Conservation (phyloP, 164 flowering plant species). For the Berberis thunbergii region DNA sequence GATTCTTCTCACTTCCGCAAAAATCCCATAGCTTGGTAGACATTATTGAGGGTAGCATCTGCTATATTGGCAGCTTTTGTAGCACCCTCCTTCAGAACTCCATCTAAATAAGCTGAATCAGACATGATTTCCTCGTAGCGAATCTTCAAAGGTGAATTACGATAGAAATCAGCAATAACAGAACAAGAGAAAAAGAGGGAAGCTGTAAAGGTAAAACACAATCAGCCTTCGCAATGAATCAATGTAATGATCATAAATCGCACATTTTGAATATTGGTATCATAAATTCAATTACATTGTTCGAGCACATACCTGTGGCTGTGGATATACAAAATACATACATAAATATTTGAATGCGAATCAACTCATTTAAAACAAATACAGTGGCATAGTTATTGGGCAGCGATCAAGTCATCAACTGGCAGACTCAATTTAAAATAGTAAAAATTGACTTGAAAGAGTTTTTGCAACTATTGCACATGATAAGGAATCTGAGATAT, state of each 20-base stretch:
- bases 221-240: not conserved
- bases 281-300: no score
- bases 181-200: not conserved
- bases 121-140: conserved; percentile 76
- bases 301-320: no score
- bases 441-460: not conserved
- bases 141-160: conserved; percentile 33
- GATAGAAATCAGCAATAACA: conserved; percentile 5
- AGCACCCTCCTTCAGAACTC: conserved; percentile 69
- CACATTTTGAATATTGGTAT: no score
- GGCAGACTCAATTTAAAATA: no score
- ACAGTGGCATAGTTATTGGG: no score
- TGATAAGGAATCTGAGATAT: not conserved
- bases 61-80: conserved; percentile 66
- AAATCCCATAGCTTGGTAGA: conserved; percentile 95
- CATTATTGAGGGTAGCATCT: conserved; percentile 69
- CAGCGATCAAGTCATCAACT: no score
- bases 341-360: no score
- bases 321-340: no score
- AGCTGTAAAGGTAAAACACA: conserved; percentile 3
- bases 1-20: conserved; percentile 43
- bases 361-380: no score
- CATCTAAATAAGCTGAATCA: conserved; percentile 67
- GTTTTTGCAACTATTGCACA: not conserved
- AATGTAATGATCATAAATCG: no score